These are phyloP conservation scores for Aspergillus carlsbadensis DNA, from an alignment of 495 filamentous ascomycete genomes.

Conservation along the genomic window DNA sequence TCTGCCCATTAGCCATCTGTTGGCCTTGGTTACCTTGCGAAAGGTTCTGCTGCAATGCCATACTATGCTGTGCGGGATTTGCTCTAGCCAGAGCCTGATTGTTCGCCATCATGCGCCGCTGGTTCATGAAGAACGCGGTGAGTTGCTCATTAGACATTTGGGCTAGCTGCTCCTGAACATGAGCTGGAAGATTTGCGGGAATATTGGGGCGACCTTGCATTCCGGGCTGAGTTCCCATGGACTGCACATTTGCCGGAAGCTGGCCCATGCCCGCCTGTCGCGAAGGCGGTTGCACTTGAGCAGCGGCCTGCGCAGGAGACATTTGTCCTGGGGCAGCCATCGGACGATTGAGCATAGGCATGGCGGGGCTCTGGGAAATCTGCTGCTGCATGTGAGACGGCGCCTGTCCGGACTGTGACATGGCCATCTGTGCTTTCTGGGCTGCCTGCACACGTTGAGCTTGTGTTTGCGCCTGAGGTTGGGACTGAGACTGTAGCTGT, in stretches of 20 bases:
- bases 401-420: conserved; percentile 38
- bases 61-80: conserved; percentile 27
- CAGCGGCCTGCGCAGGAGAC: conserved; percentile 40
- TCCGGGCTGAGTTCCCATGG: conserved; percentile 23
- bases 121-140: conserved; percentile 35
- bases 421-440: conserved; percentile 51
- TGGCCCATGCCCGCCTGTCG: conserved; percentile 35
- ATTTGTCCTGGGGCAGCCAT: conserved; percentile 50
- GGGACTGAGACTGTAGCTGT: conserved; percentile 37
- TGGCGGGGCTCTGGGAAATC: conserved; percentile 49
- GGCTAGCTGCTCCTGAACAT: conserved; percentile 34
- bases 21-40: conserved; percentile 39
- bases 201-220: conserved; percentile 39
- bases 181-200: conserved; percentile 34
- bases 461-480: conserved; percentile 38
- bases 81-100: conserved; percentile 27
- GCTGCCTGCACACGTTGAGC: conserved; percentile 45
- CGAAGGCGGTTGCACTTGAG: conserved; percentile 40
- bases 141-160: conserved; percentile 38
- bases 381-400: conserved; percentile 38
- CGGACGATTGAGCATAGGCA: conserved; percentile 61
- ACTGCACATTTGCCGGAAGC: conserved; percentile 28
- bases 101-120: conserved; percentile 29
- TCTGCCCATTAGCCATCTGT: conserved; percentile 37
- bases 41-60: conserved; percentile 30